A percentile compares a stretch with the other conserved stretches of the same genome.
phyloP scores from a whole-genome alignment of 441 rosid species.

The Adansonia rubrostipa region DNA sequence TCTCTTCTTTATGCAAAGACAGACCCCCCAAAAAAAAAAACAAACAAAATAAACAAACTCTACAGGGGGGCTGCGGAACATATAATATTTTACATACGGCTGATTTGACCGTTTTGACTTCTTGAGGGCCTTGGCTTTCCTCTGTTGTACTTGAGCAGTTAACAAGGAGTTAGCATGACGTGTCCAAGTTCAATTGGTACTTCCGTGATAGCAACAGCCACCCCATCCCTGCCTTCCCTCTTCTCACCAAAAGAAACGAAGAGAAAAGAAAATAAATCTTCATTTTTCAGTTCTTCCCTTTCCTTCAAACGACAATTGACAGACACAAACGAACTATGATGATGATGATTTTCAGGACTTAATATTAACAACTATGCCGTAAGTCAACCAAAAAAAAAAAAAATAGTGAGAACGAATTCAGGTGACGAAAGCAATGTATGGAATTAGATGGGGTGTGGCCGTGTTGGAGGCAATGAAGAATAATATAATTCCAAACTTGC shows the following conservation, averaged over 20 bases:
- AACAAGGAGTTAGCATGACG: background rate
- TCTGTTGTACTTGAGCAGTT: background rate
- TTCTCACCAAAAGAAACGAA: background rate
- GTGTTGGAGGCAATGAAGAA: slow-evolving; percentile 44
- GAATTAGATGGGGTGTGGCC: no score
- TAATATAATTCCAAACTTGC: slow-evolving; percentile 81
- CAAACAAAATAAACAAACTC: no score
- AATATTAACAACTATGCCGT: no score
- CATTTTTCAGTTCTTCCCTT: no score
- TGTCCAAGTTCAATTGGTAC: background rate
- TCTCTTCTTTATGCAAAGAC: no score
- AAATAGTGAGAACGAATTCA: slow-evolving; percentile 66
- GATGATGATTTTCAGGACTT: slow-evolving; percentile 12
- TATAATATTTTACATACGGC: no score
- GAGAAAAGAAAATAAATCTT: no score
- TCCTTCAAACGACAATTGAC: background rate
- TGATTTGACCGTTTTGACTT: no score
- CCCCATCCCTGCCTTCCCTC: no score
- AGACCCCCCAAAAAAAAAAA: no score
- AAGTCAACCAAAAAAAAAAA: background rate
- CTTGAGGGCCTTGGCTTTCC: background rate
- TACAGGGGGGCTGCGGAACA: no score
- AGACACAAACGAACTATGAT: background rate
- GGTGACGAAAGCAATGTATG: slow-evolving; percentile 62
- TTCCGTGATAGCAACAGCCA: background rate